phyloP scores from a whole-genome alignment of 2,329 filamentous ascomycete genomes.

The Cytospora piceicola region DNA sequence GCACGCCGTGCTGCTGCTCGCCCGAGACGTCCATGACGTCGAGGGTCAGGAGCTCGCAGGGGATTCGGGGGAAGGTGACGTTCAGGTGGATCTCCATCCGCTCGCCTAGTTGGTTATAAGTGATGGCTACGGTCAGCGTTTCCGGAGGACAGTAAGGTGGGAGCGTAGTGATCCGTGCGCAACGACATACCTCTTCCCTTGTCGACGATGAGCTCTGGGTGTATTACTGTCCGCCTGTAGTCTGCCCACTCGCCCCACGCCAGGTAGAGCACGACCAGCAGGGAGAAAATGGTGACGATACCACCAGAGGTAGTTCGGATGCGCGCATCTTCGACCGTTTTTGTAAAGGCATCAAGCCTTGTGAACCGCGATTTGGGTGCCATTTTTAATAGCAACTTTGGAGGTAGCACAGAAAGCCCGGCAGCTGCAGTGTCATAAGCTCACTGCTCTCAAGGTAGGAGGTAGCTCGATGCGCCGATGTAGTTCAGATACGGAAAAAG shows the following conservation, averaged over 20 bases:
- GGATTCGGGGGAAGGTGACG: conserved; percentile 90
- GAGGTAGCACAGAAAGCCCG: background rate
- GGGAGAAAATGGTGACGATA: conserved; percentile 88
- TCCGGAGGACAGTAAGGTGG: background rate
- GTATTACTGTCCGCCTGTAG: conserved; percentile 82
- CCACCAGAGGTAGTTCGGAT: conserved; percentile 95
- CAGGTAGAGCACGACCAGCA: conserved; percentile 86
- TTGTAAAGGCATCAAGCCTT: conserved; percentile 96
- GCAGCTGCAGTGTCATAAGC: conserved; percentile 11
- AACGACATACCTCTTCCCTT: conserved; percentile 79
- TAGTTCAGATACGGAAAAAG: conserved; percentile 10
- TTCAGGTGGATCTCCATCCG: conserved; percentile 99
- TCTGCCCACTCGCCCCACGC: conserved; percentile 96
- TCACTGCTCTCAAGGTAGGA: conserved; percentile 2
- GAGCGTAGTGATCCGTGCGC: background rate
- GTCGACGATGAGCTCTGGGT: conserved; percentile 93
- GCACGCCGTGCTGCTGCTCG: conserved; percentile 92
- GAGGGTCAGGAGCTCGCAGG: conserved; percentile 92
- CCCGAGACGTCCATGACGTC: conserved; percentile 99
- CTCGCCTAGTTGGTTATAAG: conserved; percentile 67
- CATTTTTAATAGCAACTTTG: conserved; percentile 57
- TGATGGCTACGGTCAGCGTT: conserved; percentile 30
- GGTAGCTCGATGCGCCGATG: conserved; percentile 9
- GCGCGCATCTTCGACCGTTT: conserved; percentile 97
- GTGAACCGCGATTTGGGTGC: conserved; percentile 91